Percentiles rank a stretch among this genome's conserved stretches.
Evolutionary conservation across 306 rosid genomes (phyloP).

Genomic region (Hippophae rhamnoides): DNA sequence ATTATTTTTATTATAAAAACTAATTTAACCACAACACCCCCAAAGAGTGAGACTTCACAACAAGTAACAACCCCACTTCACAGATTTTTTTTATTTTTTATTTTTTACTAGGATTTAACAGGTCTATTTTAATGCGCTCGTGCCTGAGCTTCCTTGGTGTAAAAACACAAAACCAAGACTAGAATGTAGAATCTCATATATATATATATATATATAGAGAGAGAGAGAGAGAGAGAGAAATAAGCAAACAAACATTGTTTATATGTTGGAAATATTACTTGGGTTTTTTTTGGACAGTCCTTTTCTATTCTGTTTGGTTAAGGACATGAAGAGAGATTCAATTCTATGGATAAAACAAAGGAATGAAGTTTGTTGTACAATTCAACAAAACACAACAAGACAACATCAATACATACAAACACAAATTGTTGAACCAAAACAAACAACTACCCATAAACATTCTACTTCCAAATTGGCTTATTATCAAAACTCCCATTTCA

Average conservation of each 20-base stretch:
- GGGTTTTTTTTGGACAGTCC: constrained; percentile 15
- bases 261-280: constrained; percentile 34
- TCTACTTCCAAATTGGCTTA: constrained; percentile 23
- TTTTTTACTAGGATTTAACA: neutral
- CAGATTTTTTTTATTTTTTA: neutral
- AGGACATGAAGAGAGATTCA: constrained; percentile 55
- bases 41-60: too few relatives aligned
- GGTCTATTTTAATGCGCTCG: constrained; percentile 31
- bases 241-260: constrained; percentile 7
- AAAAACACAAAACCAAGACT: constrained; percentile 30
- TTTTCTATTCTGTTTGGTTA: constrained; percentile 33
- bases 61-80: neutral
- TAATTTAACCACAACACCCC: too few relatives aligned
- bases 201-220: constrained; percentile 6
- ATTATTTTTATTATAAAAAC: too few relatives aligned
- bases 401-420: constrained; percentile 59
- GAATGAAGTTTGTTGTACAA: constrained; percentile 26
- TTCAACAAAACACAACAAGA: constrained; percentile 46
- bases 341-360: constrained; percentile 39
- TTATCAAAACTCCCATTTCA: neutral
- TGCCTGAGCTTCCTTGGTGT: constrained; percentile 34
- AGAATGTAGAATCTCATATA: constrained; percentile 9
- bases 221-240: constrained; percentile 9
- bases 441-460: constrained; percentile 27
- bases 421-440: constrained; percentile 31